phyloP scores from a whole-genome alignment of 2,329 filamentous ascomycete genomes.

The Seiridium unicorne region DNA sequence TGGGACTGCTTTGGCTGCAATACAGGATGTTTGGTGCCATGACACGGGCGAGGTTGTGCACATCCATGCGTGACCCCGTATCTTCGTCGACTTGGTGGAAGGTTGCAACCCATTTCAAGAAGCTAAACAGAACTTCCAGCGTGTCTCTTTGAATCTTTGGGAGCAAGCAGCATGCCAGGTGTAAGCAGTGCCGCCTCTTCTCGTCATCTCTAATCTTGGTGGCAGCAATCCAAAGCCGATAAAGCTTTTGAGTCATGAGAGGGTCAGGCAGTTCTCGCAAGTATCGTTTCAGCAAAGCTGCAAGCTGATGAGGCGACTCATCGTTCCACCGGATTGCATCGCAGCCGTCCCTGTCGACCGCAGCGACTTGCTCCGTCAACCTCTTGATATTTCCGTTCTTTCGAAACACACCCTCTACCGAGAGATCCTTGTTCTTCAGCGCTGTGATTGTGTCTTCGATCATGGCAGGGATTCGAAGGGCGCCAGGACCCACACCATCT shows the following conservation, averaged over 20 bases:
- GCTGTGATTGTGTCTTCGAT: constrained; percentile 92
- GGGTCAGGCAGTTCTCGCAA: constrained; percentile 92
- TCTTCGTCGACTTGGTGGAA: constrained; percentile 98
- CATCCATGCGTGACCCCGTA: constrained; percentile 97
- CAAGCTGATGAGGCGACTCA: constrained; percentile 90
- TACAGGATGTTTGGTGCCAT: constrained; percentile 95
- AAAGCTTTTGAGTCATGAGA: constrained; percentile 90
- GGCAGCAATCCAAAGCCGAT: constrained; percentile 84
- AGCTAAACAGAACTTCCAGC: constrained; percentile 91
- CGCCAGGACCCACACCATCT: constrained; percentile 89
- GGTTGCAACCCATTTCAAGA: constrained; percentile 95
- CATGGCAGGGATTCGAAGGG: constrained; percentile 85
- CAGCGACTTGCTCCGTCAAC: constrained; percentile 79
- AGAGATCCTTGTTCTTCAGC: constrained; percentile 99
- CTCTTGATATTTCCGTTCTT: constrained; percentile 99
- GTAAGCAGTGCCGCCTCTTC: constrained; percentile 79
- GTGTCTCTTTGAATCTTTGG: constrained; percentile 92
- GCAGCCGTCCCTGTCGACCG: constrained; percentile 82
- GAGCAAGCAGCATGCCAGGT: constrained; percentile 87
- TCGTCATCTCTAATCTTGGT: constrained; percentile 84
- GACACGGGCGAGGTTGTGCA: constrained; percentile 94
- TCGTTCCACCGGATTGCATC: constrained; percentile 83
- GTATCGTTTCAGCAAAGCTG: constrained; percentile 92
- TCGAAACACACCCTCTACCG: constrained; percentile 95
- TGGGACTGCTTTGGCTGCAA: constrained; percentile 62